Conservation (phyloP, 352 stramenopile genomes). For the Blastocystis sp. region DNA sequence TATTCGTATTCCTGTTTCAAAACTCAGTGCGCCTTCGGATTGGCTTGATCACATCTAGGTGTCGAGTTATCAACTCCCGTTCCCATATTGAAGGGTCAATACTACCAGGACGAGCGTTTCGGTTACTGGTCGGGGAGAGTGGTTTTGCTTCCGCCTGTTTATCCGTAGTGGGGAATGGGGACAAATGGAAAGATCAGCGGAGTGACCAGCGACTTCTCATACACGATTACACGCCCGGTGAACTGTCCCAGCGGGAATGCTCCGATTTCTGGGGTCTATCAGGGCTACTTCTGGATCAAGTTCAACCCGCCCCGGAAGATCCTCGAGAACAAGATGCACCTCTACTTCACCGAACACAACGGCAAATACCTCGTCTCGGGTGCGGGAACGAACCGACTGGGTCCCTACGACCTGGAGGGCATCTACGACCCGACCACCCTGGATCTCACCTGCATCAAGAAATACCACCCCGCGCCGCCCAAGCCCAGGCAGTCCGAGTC, state of each 20-base stretch:
- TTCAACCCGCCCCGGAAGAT: constrained; percentile 55
- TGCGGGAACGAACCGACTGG: constrained; percentile 34
- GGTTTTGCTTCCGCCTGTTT: not conserved
- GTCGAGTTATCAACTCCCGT: not conserved
- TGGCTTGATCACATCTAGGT: not conserved
- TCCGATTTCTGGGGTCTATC: constrained; percentile 50
- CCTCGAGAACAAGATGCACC: constrained; percentile 34
- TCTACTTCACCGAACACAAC: constrained; percentile 44
- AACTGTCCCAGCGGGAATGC: not conserved
- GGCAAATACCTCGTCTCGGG: constrained; percentile 29
- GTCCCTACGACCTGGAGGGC: constrained; percentile 46
- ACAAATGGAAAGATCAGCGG: constrained; percentile 38
- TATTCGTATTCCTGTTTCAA: not conserved
- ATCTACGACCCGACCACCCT: constrained; percentile 40
- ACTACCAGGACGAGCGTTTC: constrained; percentile 7
- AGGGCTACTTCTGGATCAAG: constrained; percentile 69
- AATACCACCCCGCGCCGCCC: not conserved
- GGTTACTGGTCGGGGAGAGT: constrained; percentile 38
- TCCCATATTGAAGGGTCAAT: constrained; percentile 37
- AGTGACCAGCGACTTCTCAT: constrained; percentile 55
- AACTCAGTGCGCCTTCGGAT: not conserved
- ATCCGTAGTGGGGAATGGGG: constrained; percentile 63
- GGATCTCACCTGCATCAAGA: constrained; percentile 37
- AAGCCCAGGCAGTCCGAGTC: not conserved
- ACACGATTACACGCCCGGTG: constrained; percentile 3